Evolutionary conservation across 2,329 filamentous ascomycete genomes (phyloP), one percentile per base, ranked within the genome.

Genomic region (Pestalotiopsis fici): DNA sequence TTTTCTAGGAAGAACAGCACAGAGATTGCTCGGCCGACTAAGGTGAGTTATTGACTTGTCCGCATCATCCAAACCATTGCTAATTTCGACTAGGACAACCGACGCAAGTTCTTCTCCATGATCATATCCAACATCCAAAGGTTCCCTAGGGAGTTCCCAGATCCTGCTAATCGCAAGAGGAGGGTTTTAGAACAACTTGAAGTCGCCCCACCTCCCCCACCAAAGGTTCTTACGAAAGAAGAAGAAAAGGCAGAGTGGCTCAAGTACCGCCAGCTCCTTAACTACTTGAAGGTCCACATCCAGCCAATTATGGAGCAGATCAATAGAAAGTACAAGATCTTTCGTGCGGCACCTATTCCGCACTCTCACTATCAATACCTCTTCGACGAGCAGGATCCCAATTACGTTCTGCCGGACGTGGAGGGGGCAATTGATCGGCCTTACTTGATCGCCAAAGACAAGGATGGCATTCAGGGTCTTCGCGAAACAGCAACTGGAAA

Each of bases 231-330:
- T 2, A 92, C 90, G 31, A 95, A 94, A 76, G 92, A 92, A 66
- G 93, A 98, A 75, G 86, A 93, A 68, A 94, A 94, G 76, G 88
- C 87, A 2, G 90, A 95, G 77, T 92, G 92, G 79, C 92, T 94
- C 79, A 88, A 89, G 69, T 97, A 99, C 75, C 90, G 93, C 61
- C 90, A 95, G 70, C 88, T 91, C 12, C 85, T 98, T 65, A 98
- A 98, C 77, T 83, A 91, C 67, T 83, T 99, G 71, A 99, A 98
- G 82, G 90, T 97, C 50, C 85, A 91, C 65, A 89, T 99, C 65
- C 95, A 98, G 78, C 94, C 93, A 2, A 93, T 98, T 72, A 98
- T 99, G 94, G 95, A 99, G 72, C 94, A 98, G 80, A 93, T 99
- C 76, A 96, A 97, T 78, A 86, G 87, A 69, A 94, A 92, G 77